Percentiles rank a stretch among this genome's conserved stretches.
Evolutionary conservation across 1,284 basidiomycete species (phyloP).

Genomic region (Erythrobasidium hasegawianum): DNA sequence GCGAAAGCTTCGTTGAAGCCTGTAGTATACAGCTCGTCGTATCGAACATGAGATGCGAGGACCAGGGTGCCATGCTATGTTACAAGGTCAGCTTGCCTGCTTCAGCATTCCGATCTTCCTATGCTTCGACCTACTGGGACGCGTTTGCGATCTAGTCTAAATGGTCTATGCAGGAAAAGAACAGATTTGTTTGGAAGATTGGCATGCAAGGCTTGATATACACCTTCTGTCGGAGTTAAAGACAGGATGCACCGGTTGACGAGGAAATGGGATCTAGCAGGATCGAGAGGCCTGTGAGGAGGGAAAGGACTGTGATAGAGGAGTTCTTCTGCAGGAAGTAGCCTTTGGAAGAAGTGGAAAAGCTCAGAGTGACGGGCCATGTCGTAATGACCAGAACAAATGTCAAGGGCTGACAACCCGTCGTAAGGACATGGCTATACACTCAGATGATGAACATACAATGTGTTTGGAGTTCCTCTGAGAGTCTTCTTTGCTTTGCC

Average conservation of each 20-base stretch:
- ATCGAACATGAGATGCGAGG: conserved; percentile 22
- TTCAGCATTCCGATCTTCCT: background rate
- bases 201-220: conserved; percentile 12
- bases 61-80: conserved; percentile 27
- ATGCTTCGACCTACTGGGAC: conserved; percentile 19
- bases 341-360: conserved; percentile 18
- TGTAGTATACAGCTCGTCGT: conserved; percentile 28
- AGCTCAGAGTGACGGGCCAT: conserved; percentile 11
- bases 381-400: too few species aligned
- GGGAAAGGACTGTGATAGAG: conserved; percentile 29
- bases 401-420: too few species aligned
- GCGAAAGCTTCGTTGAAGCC: conserved; percentile 30
- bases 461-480: too few species aligned
- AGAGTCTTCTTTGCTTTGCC: too few species aligned
- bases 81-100: background rate
- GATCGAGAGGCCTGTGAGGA: conserved; percentile 15
- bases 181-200: background rate
- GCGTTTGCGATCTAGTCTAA: conserved; percentile 27
- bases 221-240: conserved; percentile 29
- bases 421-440: too few species aligned
- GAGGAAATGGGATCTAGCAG: conserved; percentile 6
- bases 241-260: conserved; percentile 16
- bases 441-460: too few species aligned
- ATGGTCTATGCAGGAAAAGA: conserved; percentile 27
- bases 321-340: conserved; percentile 28